These are phyloP conservation scores for Fusarium circinatum DNA, from an alignment of 2,329 filamentous ascomycete genomes.

Conservation along the genomic window DNA sequence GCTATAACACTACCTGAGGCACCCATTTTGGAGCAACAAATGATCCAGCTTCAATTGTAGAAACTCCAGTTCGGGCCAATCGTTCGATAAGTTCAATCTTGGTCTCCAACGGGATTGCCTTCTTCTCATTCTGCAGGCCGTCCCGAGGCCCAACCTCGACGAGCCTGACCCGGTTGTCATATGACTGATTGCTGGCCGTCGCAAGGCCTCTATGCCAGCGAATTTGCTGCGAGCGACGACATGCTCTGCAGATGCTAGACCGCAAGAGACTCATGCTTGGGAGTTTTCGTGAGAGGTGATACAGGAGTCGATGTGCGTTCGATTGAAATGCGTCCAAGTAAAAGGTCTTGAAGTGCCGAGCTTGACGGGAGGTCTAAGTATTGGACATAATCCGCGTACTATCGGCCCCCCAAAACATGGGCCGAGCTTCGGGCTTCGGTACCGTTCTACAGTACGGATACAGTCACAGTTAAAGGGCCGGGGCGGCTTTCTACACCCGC, in stretches of 20 bases:
- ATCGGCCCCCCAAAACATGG: conserved; percentile 43
- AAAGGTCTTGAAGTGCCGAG: conserved; percentile 17
- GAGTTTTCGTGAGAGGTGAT: neutral
- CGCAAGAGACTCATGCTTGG: conserved; percentile 50
- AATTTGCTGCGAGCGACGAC: conserved; percentile 48
- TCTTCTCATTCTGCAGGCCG: conserved; percentile 88
- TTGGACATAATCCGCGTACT: conserved; percentile 43
- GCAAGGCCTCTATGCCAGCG: conserved; percentile 51
- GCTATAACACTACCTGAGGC: conserved; percentile 69
- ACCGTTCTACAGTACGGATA: conserved; percentile 9
- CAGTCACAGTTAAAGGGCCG: neutral
- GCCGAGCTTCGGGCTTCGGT: conserved; percentile 35
- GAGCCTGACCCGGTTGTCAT: conserved; percentile 66
- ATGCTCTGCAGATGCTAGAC: conserved; percentile 52
- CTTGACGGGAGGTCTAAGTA: conserved; percentile 23
- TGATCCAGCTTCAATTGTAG: conserved; percentile 81
- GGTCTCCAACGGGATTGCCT: conserved; percentile 72
- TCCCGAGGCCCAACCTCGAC: conserved; percentile 88
- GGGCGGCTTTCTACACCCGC: conserved; percentile 1
- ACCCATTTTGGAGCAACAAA: conserved; percentile 89
- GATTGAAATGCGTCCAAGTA: conserved; percentile 15
- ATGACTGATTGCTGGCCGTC: conserved; percentile 49
- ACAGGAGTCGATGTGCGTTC: neutral
- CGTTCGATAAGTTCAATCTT: conserved; percentile 81
- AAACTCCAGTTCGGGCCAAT: conserved; percentile 74